These are phyloP conservation scores for Lippia alba DNA, from an alignment of 305 asterid genomes.

Conservation along the genomic window DNA sequence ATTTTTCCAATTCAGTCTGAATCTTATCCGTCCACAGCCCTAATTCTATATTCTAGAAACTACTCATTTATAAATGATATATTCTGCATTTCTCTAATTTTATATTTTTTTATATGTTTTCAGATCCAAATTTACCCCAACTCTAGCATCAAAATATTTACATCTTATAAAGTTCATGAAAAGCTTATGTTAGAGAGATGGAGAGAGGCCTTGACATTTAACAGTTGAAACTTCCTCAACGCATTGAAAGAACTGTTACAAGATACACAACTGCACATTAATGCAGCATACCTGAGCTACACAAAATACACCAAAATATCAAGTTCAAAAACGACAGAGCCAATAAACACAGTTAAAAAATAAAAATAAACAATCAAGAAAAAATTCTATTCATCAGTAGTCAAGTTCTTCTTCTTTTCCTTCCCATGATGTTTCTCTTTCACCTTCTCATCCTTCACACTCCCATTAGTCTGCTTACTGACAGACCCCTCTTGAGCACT, in stretches of 20 bases:
- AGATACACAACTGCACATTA: conserved; percentile 38
- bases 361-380: conserved; percentile 25
- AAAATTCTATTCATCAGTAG: conserved; percentile 41
- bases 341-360: conserved; percentile 22
- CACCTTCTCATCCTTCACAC: conserved; percentile 54
- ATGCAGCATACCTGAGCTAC: conserved; percentile 42
- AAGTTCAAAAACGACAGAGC: neutral
- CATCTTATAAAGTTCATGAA: no score
- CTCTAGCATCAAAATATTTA: no score
- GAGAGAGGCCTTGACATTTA: neutral
- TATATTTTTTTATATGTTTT: no score
- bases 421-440: conserved; percentile 51
- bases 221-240: conserved; percentile 21
- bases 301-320: conserved; percentile 9
- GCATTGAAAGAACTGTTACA: conserved; percentile 29
- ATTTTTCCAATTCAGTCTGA: no score
- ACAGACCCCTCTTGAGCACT: conserved; percentile 96
- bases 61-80: no score
- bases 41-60: no score
- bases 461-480: conserved; percentile 64
- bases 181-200: neutral
- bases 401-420: conserved; percentile 53
- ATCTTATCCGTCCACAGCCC: no score
- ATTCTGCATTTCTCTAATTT: no score
- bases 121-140: no score